These are phyloP conservation scores for Trifolium fragiferum DNA, from an alignment of 306 rosid species.

Conservation along the genomic window DNA sequence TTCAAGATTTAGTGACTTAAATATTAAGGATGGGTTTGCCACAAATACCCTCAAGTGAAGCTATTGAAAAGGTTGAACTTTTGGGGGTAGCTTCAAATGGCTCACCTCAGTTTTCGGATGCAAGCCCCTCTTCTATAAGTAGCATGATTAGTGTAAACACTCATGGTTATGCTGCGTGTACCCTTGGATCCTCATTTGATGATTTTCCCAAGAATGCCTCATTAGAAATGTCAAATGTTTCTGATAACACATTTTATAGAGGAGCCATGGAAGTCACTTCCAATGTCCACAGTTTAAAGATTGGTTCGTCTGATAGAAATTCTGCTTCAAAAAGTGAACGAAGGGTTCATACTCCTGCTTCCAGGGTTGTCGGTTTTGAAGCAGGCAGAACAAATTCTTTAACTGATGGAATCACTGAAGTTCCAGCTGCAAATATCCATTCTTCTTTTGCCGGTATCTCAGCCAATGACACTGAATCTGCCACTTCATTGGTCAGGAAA, in stretches of 20 bases:
- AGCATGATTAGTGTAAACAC: slow-evolving; percentile 49
- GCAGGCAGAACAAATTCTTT: slow-evolving; percentile 59
- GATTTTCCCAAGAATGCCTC: slow-evolving; percentile 58
- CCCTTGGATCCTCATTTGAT: slow-evolving; percentile 55
- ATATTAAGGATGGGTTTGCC: slow-evolving; percentile 81
- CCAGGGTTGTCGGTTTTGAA: slow-evolving; percentile 91
- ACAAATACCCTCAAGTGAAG: slow-evolving; percentile 64
- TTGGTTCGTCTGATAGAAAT: slow-evolving; percentile 58
- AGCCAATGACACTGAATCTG: slow-evolving; percentile 52
- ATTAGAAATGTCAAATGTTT: slow-evolving; percentile 55
- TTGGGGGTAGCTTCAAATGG: slow-evolving; percentile 58
- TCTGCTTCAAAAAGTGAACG: slow-evolving; percentile 56
- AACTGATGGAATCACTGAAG: slow-evolving; percentile 47
- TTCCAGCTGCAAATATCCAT: slow-evolving; percentile 45
- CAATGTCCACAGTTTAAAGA: slow-evolving; percentile 66
- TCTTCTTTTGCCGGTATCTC: slow-evolving; percentile 42
- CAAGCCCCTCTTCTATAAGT: slow-evolving; percentile 58
- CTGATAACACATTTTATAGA: slow-evolving; percentile 51
- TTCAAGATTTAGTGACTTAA: slow-evolving; percentile 21
- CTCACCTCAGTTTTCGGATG: slow-evolving; percentile 63
- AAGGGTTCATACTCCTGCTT: slow-evolving; percentile 66
- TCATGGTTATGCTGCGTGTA: slow-evolving; percentile 47
- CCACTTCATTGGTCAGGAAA: slow-evolving; percentile 77
- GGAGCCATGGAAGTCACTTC: slow-evolving; percentile 67
- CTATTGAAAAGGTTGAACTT: slow-evolving; percentile 58